Base-by-base conservation (phyloP, 345 rosid species). In the Populus tremula region DNA sequence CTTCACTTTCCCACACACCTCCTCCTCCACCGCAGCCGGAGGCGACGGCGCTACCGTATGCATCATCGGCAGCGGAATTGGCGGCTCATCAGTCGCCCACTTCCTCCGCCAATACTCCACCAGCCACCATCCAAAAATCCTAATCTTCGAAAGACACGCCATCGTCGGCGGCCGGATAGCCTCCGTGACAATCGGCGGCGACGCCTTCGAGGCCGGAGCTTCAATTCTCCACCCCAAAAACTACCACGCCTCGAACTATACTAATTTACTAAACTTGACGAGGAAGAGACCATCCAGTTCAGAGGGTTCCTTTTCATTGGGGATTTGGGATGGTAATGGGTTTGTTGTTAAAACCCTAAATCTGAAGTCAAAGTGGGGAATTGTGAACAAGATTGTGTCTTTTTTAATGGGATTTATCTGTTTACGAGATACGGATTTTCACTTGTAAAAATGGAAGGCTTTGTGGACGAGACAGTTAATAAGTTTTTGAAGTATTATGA, bases 131-230 rank as follows among this genome's bases (percentile, higher is more conserved):
- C 67, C 70, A 6, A 29, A 38, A 8, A 87, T 94, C 83, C 85
- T 73, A 6, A 82, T 94, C 76, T 90, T 94, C 76, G 97, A 94
- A 85, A 89, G 94, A 16, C 78, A 83, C 71, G 81, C 78, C 76
- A 59, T 87, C 77, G 93, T 96, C 53, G 98, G 99, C 54, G 99
- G 99, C 0, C 93, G 99, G 29, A 93, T 96, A 98, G 96, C 88
- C 31, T 89, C 88, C 6, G 90, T 92, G 20, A 77, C 76, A 27
- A 64, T 93, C 54, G 72, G 83, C 74, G 93, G 93, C 16, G 84
- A 91, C n/a, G 87, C 85, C 18, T 93, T 92, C 78, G 99, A 92
- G 78, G 97, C 98, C 12, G 98, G 99, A 7, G 98, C 87, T 50
- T 92, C 98, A 65, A 96, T 96, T 71, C 92, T 96, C 12, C 99